These are phyloP conservation scores for Musa balbisiana DNA, from an alignment of 202 grass and related monocot genomes.

Conservation along the genomic window DNA sequence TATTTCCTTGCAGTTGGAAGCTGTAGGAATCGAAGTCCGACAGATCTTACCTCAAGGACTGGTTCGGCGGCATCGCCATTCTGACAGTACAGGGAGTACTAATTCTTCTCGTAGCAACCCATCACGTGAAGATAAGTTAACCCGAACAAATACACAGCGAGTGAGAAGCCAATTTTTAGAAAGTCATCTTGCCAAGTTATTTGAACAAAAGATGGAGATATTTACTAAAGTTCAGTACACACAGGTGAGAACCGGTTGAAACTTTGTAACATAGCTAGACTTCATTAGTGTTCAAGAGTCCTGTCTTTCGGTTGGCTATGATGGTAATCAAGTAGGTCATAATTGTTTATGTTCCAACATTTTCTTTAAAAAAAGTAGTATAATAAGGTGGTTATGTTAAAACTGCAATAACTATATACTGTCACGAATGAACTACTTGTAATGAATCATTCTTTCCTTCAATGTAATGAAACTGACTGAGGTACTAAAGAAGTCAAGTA, in stretches of 20 bases:
- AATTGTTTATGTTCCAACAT: neutral
- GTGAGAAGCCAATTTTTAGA: slow-evolving; percentile 94
- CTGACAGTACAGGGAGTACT: slow-evolving; percentile 89
- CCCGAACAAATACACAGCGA: slow-evolving; percentile 64
- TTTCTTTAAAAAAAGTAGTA: neutral
- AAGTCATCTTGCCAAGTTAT: slow-evolving; percentile 95
- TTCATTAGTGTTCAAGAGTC: neutral
- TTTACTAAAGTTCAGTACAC: slow-evolving; percentile 99
- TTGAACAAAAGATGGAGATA: slow-evolving; percentile 99
- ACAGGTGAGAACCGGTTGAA: slow-evolving; percentile 40
- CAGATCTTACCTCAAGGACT: slow-evolving; percentile 82
- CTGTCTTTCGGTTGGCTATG: neutral
- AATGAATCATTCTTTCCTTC: neutral
- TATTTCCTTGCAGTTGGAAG: slow-evolving; percentile 57
- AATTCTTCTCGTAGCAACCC: slow-evolving; percentile 93
- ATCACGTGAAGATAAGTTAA: slow-evolving; percentile 72
- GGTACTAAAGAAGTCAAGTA: neutral
- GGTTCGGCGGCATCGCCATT: slow-evolving; percentile 70
- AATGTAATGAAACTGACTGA: no score
- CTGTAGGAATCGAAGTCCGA: slow-evolving; percentile 66
- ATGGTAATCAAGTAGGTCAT: neutral
- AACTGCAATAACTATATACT: no score
- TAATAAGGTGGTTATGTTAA: neutral
- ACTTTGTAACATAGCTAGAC: neutral
- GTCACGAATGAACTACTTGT: no score